Evolutionary conservation across 352 stramenopile genomes (phyloP).

Genomic region (Pythium aristosporum): DNA sequence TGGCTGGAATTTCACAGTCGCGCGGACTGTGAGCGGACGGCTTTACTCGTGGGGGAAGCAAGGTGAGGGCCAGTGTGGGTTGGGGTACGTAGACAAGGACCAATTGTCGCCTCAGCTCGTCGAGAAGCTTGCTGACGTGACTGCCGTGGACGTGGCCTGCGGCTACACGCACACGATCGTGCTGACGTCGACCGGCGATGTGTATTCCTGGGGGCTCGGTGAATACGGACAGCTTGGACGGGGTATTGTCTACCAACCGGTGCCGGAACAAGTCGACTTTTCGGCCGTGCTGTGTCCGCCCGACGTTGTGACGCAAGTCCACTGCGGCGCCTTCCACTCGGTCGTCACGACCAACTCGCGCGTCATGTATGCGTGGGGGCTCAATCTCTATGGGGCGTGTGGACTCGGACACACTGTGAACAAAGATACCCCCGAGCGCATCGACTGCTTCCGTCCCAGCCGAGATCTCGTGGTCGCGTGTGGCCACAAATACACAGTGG

Average conservation of each 20-base stretch:
- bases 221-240: slow-evolving; percentile 91
- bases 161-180: slow-evolving; percentile 89
- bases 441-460: slow-evolving; percentile 68
- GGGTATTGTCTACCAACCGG: slow-evolving; percentile 77
- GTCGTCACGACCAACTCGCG: slow-evolving; percentile 55
- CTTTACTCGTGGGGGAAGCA: slow-evolving; percentile 89
- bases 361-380: slow-evolving; percentile 76
- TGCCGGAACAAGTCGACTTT: slow-evolving; percentile 66
- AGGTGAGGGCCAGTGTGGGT: slow-evolving; percentile 82
- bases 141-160: slow-evolving; percentile 69
- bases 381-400: slow-evolving; percentile 81
- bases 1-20: slow-evolving; percentile 83
- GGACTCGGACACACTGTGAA: slow-evolving; percentile 78
- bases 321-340: slow-evolving; percentile 84
- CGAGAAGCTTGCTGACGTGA: slow-evolving; percentile 40
- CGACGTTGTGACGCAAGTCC: slow-evolving; percentile 52
- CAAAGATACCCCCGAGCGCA: slow-evolving; percentile 72
- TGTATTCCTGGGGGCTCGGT: slow-evolving; percentile 89
- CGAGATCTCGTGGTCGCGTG: slow-evolving; percentile 62
- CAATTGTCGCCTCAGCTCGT: slow-evolving; percentile 62
- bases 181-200: slow-evolving; percentile 66
- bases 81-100: slow-evolving; percentile 80
- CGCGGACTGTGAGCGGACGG: slow-evolving; percentile 42
- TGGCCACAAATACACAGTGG: slow-evolving; percentile 83
- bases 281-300: slow-evolving; percentile 39